These are phyloP conservation scores for Acanthamoeba divionensis DNA, from an alignment of 208 protist species.

Conservation along the genomic window DNA sequence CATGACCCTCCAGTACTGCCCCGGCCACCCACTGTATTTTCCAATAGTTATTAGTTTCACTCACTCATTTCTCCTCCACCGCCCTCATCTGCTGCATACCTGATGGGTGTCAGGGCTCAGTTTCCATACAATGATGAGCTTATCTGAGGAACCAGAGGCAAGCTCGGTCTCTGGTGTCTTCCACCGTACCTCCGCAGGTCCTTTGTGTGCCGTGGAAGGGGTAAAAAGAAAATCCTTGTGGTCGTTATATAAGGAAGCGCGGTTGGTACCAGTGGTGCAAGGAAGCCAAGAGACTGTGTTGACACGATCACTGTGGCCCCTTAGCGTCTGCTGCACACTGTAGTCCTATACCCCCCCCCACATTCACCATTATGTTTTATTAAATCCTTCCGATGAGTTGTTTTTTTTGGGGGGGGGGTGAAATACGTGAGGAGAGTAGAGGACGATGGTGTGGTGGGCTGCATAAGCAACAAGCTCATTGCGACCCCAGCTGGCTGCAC, in stretches of 20 bases:
- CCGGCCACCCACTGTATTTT: background rate
- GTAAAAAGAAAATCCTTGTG: too few relatives aligned
- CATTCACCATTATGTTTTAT: too few relatives aligned
- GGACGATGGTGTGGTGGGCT: conserved; percentile 59
- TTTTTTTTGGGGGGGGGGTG: background rate
- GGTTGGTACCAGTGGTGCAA: background rate
- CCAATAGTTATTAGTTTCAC: background rate
- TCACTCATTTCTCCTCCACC: background rate
- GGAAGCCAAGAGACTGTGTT: conserved; percentile 66
- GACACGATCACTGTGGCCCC: conserved; percentile 63
- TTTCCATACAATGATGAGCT: conserved; percentile 52
- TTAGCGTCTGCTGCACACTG: background rate
- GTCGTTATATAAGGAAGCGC: too few relatives aligned
- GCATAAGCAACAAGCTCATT: conserved; percentile 61
- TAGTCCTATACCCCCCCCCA: conserved; percentile 39
- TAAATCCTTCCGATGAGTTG: too few relatives aligned
- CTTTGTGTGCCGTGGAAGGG: too few relatives aligned
- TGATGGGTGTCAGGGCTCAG: background rate
- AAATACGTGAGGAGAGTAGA: conserved; percentile 50
- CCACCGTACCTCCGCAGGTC: background rate
- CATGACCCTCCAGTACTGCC: conserved; percentile 8
- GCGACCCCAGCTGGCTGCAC: conserved; percentile 58
- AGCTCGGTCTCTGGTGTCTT: conserved; percentile 45
- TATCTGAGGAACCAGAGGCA: conserved; percentile 59
- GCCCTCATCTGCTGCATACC: background rate